Percentiles rank a stretch among this genome's conserved stretches.
Evolutionary conservation across 768 basidiomycete species (phyloP).

Genomic region (Leccinum boreale): DNA sequence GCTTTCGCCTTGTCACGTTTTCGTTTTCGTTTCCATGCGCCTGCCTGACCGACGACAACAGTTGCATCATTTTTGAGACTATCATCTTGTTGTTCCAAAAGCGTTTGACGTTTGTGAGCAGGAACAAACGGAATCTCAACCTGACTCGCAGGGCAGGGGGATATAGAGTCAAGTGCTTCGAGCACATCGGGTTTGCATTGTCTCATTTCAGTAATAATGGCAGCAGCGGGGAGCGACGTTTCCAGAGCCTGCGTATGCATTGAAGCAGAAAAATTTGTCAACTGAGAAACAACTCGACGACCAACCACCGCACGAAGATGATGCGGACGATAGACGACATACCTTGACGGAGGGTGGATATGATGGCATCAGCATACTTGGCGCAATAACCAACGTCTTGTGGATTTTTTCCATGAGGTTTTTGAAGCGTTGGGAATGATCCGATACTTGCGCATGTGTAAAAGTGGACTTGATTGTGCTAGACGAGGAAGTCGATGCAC

Average conservation of each 20-base stretch:
- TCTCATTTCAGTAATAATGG: constrained; percentile 1
- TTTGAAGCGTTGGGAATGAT: constrained; percentile 37
- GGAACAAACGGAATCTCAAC: constrained; percentile 81
- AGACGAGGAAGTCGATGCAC: background rate
- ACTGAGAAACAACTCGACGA: background rate
- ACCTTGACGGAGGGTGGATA: constrained; percentile 10
- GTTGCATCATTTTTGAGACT: constrained; percentile 56
- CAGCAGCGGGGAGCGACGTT: background rate
- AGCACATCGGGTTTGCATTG: background rate
- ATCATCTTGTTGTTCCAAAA: constrained; percentile 6
- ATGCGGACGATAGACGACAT: constrained; percentile 5
- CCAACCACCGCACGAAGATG: constrained; percentile 2
- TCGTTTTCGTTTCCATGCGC: constrained; percentile 66
- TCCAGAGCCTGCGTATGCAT: constrained; percentile 8
- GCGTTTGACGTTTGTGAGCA: constrained; percentile 47
- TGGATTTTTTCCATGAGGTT: constrained; percentile 67
- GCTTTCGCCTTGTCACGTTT: constrained; percentile 21
- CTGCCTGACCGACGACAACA: constrained; percentile 65
- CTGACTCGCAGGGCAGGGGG: constrained; percentile 39
- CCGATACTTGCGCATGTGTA: constrained; percentile 1
- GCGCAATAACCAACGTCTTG: constrained; percentile 57
- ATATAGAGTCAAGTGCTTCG: constrained; percentile 16
- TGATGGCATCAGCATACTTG: constrained; percentile 40
- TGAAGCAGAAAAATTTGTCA: constrained; percentile 1
- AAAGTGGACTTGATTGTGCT: constrained; percentile 10